Conservation (phyloP, 208 protist species). For the Acanthamoeba castellanii region DNA sequence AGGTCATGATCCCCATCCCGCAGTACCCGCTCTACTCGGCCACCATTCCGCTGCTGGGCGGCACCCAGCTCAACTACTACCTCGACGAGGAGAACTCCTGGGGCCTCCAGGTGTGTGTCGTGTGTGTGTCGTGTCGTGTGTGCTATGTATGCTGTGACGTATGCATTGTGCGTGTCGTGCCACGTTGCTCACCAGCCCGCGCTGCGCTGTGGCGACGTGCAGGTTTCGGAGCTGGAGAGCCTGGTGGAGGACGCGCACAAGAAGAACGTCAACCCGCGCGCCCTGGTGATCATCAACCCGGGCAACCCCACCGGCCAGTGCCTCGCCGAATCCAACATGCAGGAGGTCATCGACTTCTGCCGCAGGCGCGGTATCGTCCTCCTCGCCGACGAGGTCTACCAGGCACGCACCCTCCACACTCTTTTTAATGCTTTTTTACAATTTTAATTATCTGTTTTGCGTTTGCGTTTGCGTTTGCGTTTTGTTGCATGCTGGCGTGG, state of each 20-base stretch:
- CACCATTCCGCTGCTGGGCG: slow-evolving; percentile 96
- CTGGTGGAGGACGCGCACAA: slow-evolving; percentile 91
- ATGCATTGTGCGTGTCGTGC: too few relatives aligned
- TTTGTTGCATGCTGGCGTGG: too few relatives aligned
- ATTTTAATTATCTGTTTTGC: too few relatives aligned
- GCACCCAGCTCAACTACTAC: slow-evolving; percentile 94
- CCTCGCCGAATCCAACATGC: slow-evolving; percentile 91
- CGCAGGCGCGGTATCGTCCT: slow-evolving; percentile 93
- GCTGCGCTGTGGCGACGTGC: too few relatives aligned
- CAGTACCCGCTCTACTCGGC: slow-evolving; percentile 99
- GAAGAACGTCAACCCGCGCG: slow-evolving; percentile 91
- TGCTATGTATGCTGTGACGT: not conserved
- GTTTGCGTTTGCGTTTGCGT: too few relatives aligned
- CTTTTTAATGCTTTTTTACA: too few relatives aligned
- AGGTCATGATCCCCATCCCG: slow-evolving; percentile 98
- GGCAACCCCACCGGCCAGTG: slow-evolving; percentile 98
- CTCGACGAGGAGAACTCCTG: slow-evolving; percentile 95
- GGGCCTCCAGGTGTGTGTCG: slow-evolving; percentile 86
- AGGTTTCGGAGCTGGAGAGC: slow-evolving; percentile 85
- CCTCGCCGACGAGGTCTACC: slow-evolving; percentile 99
- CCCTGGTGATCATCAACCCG: slow-evolving; percentile 99
- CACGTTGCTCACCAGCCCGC: too few relatives aligned
- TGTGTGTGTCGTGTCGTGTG: not conserved
- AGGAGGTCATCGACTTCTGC: slow-evolving; percentile 91
- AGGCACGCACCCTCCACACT: slow-evolving; percentile 95